phyloP scores from a whole-genome alignment of 2,329 filamentous ascomycete species.

The Aspergillus hiratsukae region DNA sequence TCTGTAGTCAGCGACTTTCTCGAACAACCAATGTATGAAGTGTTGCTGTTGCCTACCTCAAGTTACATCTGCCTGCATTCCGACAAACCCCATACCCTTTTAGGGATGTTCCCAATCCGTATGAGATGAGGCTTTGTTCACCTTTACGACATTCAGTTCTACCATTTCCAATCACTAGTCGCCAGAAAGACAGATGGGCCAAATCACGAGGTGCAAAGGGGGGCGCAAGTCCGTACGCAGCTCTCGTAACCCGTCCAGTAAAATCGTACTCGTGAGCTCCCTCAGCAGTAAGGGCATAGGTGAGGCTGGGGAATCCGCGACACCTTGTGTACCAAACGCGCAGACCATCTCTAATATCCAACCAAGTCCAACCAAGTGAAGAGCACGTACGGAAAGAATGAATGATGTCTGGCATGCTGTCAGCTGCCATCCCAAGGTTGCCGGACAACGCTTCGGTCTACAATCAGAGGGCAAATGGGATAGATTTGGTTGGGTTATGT shows the following conservation, averaged over 20 bases:
- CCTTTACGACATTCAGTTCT: not conserved
- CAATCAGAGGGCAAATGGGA: not conserved
- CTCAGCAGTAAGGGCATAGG: not conserved
- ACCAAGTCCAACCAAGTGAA: not conserved
- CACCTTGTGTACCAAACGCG: not conserved
- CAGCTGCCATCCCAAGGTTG: not conserved
- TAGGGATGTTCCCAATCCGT: not conserved
- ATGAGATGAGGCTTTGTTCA: not conserved
- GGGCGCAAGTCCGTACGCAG: not conserved
- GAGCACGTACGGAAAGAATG: not conserved
- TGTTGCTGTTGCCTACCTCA: not conserved
- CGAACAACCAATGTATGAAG: not conserved
- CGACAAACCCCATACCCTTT: not conserved
- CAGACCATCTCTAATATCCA: not conserved
- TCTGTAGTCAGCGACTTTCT: not conserved
- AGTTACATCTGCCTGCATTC: not conserved
- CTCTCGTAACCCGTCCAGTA: slow-evolving; percentile 4
- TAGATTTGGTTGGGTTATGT: not conserved
- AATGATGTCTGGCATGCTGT: not conserved
- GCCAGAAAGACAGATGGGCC: not conserved
- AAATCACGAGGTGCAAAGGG: not conserved
- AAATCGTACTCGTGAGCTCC: not conserved
- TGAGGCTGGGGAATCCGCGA: not conserved
- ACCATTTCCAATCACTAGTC: not conserved
- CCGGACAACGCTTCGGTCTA: not conserved